Conservation (phyloP, 306 rosid genomes). For the Malus orientalis region DNA sequence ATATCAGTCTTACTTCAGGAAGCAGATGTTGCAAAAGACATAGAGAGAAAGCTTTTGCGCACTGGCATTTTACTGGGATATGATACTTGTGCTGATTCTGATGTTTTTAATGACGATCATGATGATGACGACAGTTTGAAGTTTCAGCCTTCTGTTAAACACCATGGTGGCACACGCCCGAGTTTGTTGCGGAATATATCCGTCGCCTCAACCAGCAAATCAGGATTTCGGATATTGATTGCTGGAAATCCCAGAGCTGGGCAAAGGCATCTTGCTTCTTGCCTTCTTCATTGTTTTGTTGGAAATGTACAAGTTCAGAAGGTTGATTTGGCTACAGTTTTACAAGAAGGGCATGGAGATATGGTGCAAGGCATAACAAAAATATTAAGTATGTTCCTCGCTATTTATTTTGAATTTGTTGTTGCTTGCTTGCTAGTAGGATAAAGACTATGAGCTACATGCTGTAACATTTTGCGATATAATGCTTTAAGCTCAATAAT, state of each 20-base stretch:
- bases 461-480: not conserved
- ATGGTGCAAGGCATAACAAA: conserved; percentile 71
- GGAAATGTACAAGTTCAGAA: conserved; percentile 69
- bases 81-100: conserved; percentile 28
- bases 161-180: conserved; percentile 25
- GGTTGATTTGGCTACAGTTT: conserved; percentile 90
- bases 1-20: conserved; percentile 59
- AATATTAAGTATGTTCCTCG: conserved; percentile 57
- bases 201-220: conserved; percentile 32
- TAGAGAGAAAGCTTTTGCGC: conserved; percentile 50
- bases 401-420: conserved; percentile 15
- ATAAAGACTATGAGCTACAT: not conserved
- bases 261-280: conserved; percentile 90
- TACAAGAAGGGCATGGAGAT: conserved; percentile 91
- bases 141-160: conserved; percentile 26
- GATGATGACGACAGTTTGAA: conserved; percentile 6
- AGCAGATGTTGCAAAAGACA: conserved; percentile 44
- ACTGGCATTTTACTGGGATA: conserved; percentile 56
- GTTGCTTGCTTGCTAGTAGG: not conserved
- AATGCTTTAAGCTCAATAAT: not conserved
- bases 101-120: conserved; percentile 25
- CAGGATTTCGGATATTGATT: conserved; percentile 71
- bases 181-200: conserved; percentile 30
- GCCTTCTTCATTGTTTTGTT: conserved; percentile 77
- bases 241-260: conserved; percentile 78